Evolutionary conservation across 2,329 filamentous ascomycete species (phyloP).

Genomic region (Sclerotinia subarctica): DNA sequence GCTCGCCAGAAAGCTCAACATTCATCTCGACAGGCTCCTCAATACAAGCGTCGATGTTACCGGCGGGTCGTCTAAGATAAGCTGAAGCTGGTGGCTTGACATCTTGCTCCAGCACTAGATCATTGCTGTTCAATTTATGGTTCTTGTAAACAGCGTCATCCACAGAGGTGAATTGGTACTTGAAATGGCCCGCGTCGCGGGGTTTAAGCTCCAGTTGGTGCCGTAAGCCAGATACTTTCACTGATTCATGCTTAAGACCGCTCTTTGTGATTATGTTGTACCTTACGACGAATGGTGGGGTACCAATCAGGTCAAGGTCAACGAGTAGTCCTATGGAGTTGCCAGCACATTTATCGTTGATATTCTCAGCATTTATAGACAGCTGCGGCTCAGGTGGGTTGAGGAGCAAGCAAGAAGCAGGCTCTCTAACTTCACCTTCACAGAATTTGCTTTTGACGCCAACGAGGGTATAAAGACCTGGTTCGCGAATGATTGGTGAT

Average conservation of each 20-base stretch:
- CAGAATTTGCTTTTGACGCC: constrained; percentile 79
- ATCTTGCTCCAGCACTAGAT: constrained; percentile 73
- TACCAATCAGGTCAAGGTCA: constrained; percentile 85
- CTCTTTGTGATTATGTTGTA: constrained; percentile 68
- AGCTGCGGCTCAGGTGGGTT: constrained; percentile 88
- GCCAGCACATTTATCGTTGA: constrained; percentile 92
- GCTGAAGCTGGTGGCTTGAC: constrained; percentile 92
- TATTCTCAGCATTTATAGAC: constrained; percentile 69
- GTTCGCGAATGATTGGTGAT: constrained; percentile 65
- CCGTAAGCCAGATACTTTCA: constrained; percentile 66
- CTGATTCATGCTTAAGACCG: constrained; percentile 44
- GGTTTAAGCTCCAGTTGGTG: constrained; percentile 84
- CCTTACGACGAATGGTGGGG: constrained; percentile 80
- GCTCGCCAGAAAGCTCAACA: constrained; percentile 73
- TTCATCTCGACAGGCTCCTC: constrained; percentile 75
- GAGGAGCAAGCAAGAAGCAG: constrained; percentile 85
- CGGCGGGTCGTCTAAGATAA: constrained; percentile 56
- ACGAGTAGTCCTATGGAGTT: constrained; percentile 89
- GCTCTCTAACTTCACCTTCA: constrained; percentile 84
- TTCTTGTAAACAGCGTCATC: constrained; percentile 77
- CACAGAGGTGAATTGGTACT: constrained; percentile 78
- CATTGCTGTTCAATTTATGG: constrained; percentile 58
- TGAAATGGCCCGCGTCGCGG: constrained; percentile 75
- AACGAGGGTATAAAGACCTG: constrained; percentile 83
- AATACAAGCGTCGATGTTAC: constrained; percentile 69